Percentiles rank a stretch among this genome's conserved stretches.
Evolutionary conservation across 2,329 filamentous ascomycete genomes (phyloP).

Genomic region (Stemphylium vesicarium): DNA sequence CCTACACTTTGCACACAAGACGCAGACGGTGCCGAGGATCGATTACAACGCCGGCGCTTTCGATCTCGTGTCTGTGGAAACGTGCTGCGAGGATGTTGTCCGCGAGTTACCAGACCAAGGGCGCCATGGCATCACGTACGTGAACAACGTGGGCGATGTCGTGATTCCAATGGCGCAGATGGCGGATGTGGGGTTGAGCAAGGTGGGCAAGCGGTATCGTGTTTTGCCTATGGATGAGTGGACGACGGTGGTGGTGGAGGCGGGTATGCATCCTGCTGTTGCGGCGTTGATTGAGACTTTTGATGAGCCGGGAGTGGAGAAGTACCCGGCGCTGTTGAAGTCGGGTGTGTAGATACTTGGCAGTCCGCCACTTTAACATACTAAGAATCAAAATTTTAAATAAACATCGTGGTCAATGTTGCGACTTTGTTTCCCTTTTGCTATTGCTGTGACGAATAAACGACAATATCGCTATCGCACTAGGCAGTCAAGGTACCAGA

Average conservation of each 20-base stretch:
- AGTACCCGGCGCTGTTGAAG: not conserved
- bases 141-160: not conserved
- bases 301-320: not conserved
- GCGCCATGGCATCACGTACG: not conserved
- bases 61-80: slow-evolving; percentile 1
- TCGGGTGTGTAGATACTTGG: too few species aligned
- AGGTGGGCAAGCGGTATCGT: not conserved
- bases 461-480: too few species aligned
- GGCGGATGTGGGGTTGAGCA: not conserved
- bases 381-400: too few species aligned
- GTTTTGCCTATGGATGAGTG: not conserved
- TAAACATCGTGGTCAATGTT: too few species aligned
- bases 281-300: not conserved
- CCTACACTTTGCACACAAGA: not conserved
- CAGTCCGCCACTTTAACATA: too few species aligned
- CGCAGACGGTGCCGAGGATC: not conserved
- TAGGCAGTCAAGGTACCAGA: too few species aligned
- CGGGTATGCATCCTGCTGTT: not conserved
- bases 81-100: not conserved
- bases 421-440: too few species aligned
- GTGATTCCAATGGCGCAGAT: not conserved
- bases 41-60: not conserved
- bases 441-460: too few species aligned
- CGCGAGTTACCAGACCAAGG: not conserved
- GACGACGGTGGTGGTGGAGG: not conserved